Conservation (phyloP, 306 rosid genomes). For the Gillenia trifoliata region DNA sequence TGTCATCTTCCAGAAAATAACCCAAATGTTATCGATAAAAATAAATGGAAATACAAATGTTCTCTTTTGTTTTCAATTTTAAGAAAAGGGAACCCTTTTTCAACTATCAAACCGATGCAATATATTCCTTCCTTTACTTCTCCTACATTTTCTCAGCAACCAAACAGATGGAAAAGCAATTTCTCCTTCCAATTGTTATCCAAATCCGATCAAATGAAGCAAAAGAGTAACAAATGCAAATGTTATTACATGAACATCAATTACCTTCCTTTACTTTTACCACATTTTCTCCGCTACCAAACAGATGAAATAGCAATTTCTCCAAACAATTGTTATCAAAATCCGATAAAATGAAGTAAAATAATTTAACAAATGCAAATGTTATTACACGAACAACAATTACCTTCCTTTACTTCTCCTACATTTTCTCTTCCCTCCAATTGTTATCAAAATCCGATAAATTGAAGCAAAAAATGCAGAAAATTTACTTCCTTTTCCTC, state of each 20-base stretch:
- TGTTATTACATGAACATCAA: neutral
- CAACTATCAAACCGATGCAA: neutral
- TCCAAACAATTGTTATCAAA: neutral
- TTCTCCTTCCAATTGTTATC: neutral
- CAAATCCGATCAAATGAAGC: neutral
- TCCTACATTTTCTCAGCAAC: neutral
- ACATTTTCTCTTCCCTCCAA: neutral
- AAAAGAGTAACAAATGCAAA: neutral
- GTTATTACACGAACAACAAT: no score
- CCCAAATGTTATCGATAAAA: neutral
- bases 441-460: neutral
- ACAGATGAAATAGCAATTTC: neutral
- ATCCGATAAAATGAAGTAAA: neutral
- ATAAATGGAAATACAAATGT: neutral
- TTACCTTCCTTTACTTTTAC: neutral
- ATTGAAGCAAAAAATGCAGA: neutral
- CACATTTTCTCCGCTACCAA: neutral
- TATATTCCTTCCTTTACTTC: neutral
- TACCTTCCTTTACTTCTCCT: no score
- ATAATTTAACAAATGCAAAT: no score
- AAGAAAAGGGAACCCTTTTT: slow-evolving; percentile 8
- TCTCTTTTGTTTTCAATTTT: no score
- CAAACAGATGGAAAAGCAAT: neutral
- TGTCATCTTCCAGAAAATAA: slow-evolving; percentile 7
- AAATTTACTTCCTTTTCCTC: no score